A percentile compares a stretch with the other conserved stretches of the same genome.
These are phyloP conservation scores for Jamesozyma piceae DNA, from an alignment of 805 yeast genomes.

Conservation along the genomic window DNA sequence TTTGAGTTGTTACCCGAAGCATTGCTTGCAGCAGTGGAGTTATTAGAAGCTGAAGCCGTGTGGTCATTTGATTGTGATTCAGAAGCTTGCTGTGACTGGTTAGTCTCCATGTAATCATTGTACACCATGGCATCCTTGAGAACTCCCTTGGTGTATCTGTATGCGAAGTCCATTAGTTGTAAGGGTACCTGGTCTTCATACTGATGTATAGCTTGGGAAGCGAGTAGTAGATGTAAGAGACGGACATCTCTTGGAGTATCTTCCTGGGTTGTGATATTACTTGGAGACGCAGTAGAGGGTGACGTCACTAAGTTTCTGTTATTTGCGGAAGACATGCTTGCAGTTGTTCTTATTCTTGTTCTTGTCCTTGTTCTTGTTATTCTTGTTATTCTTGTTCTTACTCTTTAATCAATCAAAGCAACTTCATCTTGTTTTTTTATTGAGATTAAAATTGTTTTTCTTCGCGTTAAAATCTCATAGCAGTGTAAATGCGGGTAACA, in stretches of 20 bases:
- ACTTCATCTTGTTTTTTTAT: too few relatives aligned
- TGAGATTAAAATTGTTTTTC: too few relatives aligned
- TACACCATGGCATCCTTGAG: slow-evolving; percentile 83
- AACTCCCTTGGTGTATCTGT: slow-evolving; percentile 75
- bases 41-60: slow-evolving; percentile 11
- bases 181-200: slow-evolving; percentile 95
- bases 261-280: slow-evolving; percentile 17
- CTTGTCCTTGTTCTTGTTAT: too few relatives aligned
- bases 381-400: too few relatives aligned
- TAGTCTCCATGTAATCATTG: slow-evolving; percentile 61
- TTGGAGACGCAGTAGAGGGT: background rate
- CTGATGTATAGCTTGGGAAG: slow-evolving; percentile 83
- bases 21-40: background rate
- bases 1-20: slow-evolving; percentile 23
- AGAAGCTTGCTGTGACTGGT: slow-evolving; percentile 10
- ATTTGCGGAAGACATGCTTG: too few relatives aligned
- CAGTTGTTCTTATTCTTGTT: too few relatives aligned
- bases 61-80: background rate
- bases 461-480: too few relatives aligned
- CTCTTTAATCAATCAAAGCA: too few relatives aligned
- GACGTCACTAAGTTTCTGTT: too few relatives aligned
- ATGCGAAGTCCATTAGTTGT: slow-evolving; percentile 95
- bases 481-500: too few relatives aligned
- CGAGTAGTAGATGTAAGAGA: slow-evolving; percentile 78
- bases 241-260: slow-evolving; percentile 79